Evolutionary conservation across 495 filamentous ascomycete species (phyloP).

Genomic region (Aspergillus leporis): DNA sequence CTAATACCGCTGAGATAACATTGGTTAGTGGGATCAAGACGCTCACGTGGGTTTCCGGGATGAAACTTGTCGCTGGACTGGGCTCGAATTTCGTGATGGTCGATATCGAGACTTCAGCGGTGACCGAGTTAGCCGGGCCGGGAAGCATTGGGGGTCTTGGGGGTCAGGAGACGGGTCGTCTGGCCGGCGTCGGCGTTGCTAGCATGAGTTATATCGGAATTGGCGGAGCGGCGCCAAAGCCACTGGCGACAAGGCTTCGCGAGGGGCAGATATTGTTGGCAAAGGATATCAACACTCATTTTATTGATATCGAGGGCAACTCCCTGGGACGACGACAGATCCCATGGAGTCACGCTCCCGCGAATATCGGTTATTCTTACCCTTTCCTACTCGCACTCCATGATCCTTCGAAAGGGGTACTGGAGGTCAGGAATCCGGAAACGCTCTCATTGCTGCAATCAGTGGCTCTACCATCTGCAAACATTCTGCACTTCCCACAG

Average conservation of each 20-base stretch:
- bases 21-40: constrained; percentile 78
- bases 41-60: constrained; percentile 86
- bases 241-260: constrained; percentile 76
- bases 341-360: constrained; percentile 86
- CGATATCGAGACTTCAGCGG: constrained; percentile 69
- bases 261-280: constrained; percentile 86
- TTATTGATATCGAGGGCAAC: constrained; percentile 81
- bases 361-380: constrained; percentile 91
- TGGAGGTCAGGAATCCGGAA: constrained; percentile 92
- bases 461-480: constrained; percentile 76
- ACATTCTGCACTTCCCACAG: constrained; percentile 86
- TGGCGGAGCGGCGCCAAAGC: constrained; percentile 85
- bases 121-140: constrained; percentile 76
- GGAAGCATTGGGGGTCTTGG: constrained; percentile 70
- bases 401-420: constrained; percentile 74
- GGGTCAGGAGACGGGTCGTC: constrained; percentile 62
- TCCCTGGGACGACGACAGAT: constrained; percentile 82
- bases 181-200: constrained; percentile 65
- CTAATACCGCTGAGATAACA: constrained; percentile 71
- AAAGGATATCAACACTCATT: constrained; percentile 94
- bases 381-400: constrained; percentile 91
- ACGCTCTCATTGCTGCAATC: constrained; percentile 85
- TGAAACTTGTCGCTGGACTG: constrained; percentile 82
- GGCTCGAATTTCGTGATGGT: constrained; percentile 86
- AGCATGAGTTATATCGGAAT: constrained; percentile 97